These are phyloP conservation scores for Citrus unshiu DNA, from an alignment of 345 rosid species.

Conservation along the genomic window DNA sequence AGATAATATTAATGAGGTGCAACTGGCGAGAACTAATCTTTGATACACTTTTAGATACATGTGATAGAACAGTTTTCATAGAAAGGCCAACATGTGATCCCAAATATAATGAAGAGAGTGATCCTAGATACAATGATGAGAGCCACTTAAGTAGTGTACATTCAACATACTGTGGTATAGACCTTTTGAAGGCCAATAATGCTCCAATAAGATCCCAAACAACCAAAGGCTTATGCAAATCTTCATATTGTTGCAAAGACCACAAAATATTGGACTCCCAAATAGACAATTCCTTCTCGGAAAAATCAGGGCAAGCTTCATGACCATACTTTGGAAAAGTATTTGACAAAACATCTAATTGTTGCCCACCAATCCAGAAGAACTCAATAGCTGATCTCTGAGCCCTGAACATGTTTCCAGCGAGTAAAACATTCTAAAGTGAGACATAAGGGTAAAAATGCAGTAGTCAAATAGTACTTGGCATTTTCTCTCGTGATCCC, in stretches of 20 bases:
- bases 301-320: constrained; percentile 42
- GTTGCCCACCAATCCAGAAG: constrained; percentile 90
- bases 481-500: neutral
- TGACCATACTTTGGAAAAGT: constrained; percentile 27
- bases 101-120: constrained; percentile 48
- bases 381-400: constrained; percentile 87
- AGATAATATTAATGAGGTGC: constrained; percentile 71
- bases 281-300: constrained; percentile 42
- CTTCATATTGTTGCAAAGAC: constrained; percentile 58
- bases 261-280: constrained; percentile 74
- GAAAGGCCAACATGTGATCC: constrained; percentile 39
- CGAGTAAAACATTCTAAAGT: constrained; percentile 3
- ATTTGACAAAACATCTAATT: constrained; percentile 28
- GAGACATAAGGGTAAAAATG: neutral
- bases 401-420: constrained; percentile 42
- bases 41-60: constrained; percentile 36
- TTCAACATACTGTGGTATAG: constrained; percentile 56
- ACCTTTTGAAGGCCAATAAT: constrained; percentile 60
- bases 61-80: constrained; percentile 39
- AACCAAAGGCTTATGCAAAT: constrained; percentile 53
- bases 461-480: neutral
- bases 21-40: constrained; percentile 55
- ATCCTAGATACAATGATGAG: constrained; percentile 40
- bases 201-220: constrained; percentile 81
- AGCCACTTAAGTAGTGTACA: constrained; percentile 67